phyloP scores from a whole-genome alignment of 768 basidiomycete species.

The Suillus subluteus region DNA sequence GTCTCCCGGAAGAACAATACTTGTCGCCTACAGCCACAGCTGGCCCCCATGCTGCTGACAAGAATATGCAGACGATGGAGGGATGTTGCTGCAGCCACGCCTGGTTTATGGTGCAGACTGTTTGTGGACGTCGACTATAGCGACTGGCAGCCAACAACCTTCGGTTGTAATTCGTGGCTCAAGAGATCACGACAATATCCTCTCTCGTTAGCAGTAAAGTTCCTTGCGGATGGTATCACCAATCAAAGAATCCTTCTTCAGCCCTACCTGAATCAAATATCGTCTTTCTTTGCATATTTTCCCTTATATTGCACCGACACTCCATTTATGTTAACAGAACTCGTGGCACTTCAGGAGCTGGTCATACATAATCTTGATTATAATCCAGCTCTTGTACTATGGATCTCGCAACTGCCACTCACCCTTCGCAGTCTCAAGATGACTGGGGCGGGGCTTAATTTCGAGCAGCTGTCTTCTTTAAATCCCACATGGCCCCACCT shows the following conservation, averaged over 20 bases:
- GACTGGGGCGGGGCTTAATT: neutral
- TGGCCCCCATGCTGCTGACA: neutral
- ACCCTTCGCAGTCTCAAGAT: neutral
- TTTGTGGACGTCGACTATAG: neutral
- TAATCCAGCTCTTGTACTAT: neutral
- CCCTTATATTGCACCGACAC: neutral
- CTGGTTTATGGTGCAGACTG: neutral
- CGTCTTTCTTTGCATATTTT: neutral
- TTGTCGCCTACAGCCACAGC: neutral
- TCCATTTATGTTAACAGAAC: neutral
- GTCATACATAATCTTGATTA: neutral
- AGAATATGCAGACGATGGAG: neutral
- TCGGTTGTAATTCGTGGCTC: neutral
- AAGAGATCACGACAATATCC: slow-evolving; percentile 11
- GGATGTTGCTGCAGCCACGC: neutral
- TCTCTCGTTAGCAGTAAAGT: neutral
- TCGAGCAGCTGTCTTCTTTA: neutral
- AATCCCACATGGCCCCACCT: neutral
- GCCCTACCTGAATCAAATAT: neutral
- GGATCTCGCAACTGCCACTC: neutral
- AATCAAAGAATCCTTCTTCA: neutral
- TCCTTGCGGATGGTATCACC: neutral
- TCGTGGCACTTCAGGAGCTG: neutral
- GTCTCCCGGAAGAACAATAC: neutral
- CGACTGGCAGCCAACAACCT: neutral